A percentile compares a stretch with the other conserved stretches of the same genome.
These are phyloP conservation scores for Neoscytalidium dimidiatum DNA, from an alignment of 2,329 filamentous ascomycete genomes.

Conservation along the genomic window DNA sequence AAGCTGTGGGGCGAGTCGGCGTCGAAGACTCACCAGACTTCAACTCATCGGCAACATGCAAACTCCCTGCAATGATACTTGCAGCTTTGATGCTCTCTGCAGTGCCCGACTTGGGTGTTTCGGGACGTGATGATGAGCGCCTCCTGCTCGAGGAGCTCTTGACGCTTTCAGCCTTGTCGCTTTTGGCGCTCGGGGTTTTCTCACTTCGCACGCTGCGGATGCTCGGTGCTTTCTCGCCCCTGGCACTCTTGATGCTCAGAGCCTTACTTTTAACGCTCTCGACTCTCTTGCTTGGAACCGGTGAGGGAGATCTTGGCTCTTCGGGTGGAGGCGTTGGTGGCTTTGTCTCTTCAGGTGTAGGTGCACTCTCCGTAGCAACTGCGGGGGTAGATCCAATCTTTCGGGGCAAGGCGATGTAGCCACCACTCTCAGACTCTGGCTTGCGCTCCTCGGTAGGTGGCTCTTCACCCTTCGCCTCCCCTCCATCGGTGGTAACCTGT, in stretches of 20 bases:
- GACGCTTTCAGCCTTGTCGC: constrained; percentile 9
- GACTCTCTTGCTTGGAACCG: constrained; percentile 5
- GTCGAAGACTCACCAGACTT: neutral
- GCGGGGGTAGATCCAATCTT: constrained; percentile 1
- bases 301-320: neutral
- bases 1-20: neutral
- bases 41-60: neutral
- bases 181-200: neutral
- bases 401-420: constrained; percentile 10
- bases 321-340: neutral
- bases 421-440: neutral
- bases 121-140: neutral
- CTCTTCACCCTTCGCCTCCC: neutral
- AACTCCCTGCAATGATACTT: neutral
- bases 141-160: constrained; percentile 1
- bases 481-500: too few relatives aligned
- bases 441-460: neutral
- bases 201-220: neutral
- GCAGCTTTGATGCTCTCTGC: neutral
- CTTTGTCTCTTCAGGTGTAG: neutral
- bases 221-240: neutral
- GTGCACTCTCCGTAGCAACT: neutral
- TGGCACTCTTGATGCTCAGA: neutral
- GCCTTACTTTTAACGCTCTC: constrained; percentile 12
- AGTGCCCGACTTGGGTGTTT: neutral